phyloP scores from a whole-genome alignment of 805 yeast species.

The Candida germanica region DNA sequence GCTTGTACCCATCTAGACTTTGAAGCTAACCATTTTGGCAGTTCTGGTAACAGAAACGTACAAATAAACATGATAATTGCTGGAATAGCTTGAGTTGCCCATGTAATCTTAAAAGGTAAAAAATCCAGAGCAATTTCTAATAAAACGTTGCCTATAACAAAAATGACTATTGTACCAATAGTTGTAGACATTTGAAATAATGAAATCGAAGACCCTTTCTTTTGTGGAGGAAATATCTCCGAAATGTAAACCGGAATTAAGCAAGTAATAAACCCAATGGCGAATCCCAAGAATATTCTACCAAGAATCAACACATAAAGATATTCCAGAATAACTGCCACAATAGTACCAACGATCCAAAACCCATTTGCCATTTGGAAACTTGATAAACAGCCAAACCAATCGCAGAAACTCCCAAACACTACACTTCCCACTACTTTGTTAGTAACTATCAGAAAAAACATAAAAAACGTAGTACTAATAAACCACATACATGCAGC shows the following conservation, averaged over 20 bases:
- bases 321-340: slow-evolving; percentile 24
- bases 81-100: slow-evolving; percentile 21
- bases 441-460: not conserved
- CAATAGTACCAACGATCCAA: slow-evolving; percentile 28
- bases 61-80: slow-evolving; percentile 17
- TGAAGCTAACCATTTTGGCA: slow-evolving; percentile 29
- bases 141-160: slow-evolving; percentile 14
- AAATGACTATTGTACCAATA: slow-evolving; percentile 18
- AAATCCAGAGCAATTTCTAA: slow-evolving; percentile 9
- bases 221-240: slow-evolving; percentile 24
- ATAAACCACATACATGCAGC: slow-evolving; percentile 26
- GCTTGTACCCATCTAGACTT: slow-evolving; percentile 36
- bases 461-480: not conserved
- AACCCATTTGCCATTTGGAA: slow-evolving; percentile 21
- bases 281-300: slow-evolving; percentile 27
- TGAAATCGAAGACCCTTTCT: slow-evolving; percentile 22
- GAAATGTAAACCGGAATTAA: slow-evolving; percentile 30
- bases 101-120: slow-evolving; percentile 15
- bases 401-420: slow-evolving; percentile 26
- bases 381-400: slow-evolving; percentile 24
- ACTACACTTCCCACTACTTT: slow-evolving; percentile 25
- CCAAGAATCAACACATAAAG: slow-evolving; percentile 24
- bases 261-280: slow-evolving; percentile 30
- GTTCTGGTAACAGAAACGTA: slow-evolving; percentile 25
- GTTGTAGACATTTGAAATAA: slow-evolving; percentile 20